Base-by-base conservation (phyloP, 2,329 filamentous ascomycete genomes). In the Beauveria sp. region DNA sequence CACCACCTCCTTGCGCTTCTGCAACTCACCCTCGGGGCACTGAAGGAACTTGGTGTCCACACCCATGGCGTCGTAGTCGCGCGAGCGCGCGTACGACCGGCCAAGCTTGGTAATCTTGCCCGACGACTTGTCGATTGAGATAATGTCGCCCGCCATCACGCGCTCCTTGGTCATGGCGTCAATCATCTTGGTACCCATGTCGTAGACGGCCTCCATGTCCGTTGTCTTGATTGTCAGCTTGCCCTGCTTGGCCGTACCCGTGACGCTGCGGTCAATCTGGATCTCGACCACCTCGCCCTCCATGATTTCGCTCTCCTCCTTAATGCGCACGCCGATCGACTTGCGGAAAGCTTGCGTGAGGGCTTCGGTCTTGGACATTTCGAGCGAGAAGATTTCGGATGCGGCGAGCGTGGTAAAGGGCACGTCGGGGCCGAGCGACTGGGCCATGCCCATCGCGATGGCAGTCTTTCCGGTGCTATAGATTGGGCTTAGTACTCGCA, bases 121-220 rank as follows among this genome's bases (percentile, higher is more conserved):
- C 2, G 92, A 96, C 0, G 93, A 93, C 79, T 99, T 99, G 81
- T 99, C 95, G 69, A 99, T 98, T 62, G 91, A 96, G 70, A 99
- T 96, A 67, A 99, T 95, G 73, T 99, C 95, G 69, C 95, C 95
- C 5, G 95, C 95, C 88, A 98, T 96, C 66, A 99, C 91, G 70
- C 96, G 93, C 80, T 99, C 95, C 78, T 98, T 98, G 67, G 93
- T 97, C 92, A 99, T 97, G 66, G 92, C 92, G 73, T 99, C 95
- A 67, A 99, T 99, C 95, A 99, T 98, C 79, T 98, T 98, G 67
- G 90, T 93, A 66, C 95, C 95, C 93, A 99, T 97, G 71, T 99
- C 95, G 78, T 98, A 99, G 67, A 99, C 90, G 14, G 95, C 96
- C 77, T 99, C 95, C 95, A 99, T 99, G 75, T 99, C 95, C 62